Base-by-base conservation (phyloP, 495 filamentous ascomycete species). In the Podospora didyma region DNA sequence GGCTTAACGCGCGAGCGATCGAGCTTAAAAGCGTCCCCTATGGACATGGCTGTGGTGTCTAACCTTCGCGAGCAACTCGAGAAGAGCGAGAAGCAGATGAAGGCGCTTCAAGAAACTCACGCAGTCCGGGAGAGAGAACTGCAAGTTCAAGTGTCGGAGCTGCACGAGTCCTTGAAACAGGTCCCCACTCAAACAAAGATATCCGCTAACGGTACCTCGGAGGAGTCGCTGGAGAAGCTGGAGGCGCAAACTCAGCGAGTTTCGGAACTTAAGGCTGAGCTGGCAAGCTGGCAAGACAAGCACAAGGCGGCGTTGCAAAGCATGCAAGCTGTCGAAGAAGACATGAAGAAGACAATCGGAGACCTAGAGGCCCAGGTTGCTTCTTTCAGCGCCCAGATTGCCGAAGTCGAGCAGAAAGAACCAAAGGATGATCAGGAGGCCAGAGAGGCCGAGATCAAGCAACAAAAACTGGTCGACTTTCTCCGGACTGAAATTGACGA, bases 31-130 rank as follows among this genome's bases (percentile, higher is more conserved):
- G 39, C 84, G 2, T 89, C 90, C 11, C 89, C 92, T 14, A 87
- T 97, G 69, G 94, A 98, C 63, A 95, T 96, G 72, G 91, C 89
- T 6, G 84, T 96, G 49, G 88, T 97, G n/a, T 84, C 89, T 16
- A 84, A 85, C 14, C 83, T 98, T 73, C 86, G 89, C 49, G 90
- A 93, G 47, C 90, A 97, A 68, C 78, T 97, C 16, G 78, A 92
- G 50, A 86, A 91, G 68, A 91, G 85, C 61, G 92, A 97, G 70
- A 85, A 82, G 56, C 83, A 91, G 62, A 89, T 96, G 61, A 82
- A 80, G 49, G 75, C 81, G 24, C 75, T 97, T 64, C 87, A 86
- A n/a, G 84, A 89, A 53, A 79, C 77, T 2, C 86, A 97, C 63
- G 78, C 80, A 16, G 65, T 73, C 11, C 82, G 91, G 28, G 92